Percentiles rank a stretch among this genome's conserved stretches.
Evolutionary conservation across 2,329 filamentous ascomycete species (phyloP).

Genomic region (Mollisiaceae sp.): DNA sequence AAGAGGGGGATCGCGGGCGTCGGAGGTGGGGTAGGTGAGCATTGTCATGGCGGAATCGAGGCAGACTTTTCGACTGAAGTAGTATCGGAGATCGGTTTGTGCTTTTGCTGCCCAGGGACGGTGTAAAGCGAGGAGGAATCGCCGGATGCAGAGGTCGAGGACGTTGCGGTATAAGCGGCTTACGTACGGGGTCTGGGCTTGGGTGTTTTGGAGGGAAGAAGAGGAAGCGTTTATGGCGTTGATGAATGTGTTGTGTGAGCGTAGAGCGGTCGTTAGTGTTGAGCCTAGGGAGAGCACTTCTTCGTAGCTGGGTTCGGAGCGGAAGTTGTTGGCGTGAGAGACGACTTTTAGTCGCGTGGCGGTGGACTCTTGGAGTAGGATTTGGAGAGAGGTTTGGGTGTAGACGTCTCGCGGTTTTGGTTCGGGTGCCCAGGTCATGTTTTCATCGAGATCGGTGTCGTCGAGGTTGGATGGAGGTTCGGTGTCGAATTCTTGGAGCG

Average conservation of each 20-base stretch:
- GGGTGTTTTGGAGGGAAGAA: not conserved
- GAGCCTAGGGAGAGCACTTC: conserved; percentile 53
- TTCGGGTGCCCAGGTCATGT: conserved; percentile 27
- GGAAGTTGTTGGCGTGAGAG: conserved; percentile 54
- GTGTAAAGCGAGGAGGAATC: conserved; percentile 61
- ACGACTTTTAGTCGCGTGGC: conserved; percentile 51
- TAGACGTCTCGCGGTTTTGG: conserved; percentile 40
- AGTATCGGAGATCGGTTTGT: conserved; percentile 51
- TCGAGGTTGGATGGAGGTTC: conserved; percentile 55
- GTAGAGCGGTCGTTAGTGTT: conserved; percentile 48
- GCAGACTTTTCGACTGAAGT: conserved; percentile 55
- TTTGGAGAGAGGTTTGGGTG: conserved; percentile 57
- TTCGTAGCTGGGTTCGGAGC: conserved; percentile 50
- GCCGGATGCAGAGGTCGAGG: conserved; percentile 56
- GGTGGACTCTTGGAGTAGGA: conserved; percentile 52
- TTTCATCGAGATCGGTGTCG: conserved; percentile 55
- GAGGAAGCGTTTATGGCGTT: conserved; percentile 2
- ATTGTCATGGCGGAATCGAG: conserved; percentile 49
- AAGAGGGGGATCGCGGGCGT: conserved; percentile 5
- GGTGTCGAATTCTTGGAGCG: conserved; percentile 55
- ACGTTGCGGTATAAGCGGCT: conserved; percentile 47
- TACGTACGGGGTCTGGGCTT: not conserved
- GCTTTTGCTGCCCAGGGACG: conserved; percentile 52
- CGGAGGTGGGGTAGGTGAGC: conserved; percentile 23
- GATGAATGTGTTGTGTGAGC: conserved; percentile 29